Evolutionary conservation across 2,329 filamentous ascomycete genomes (phyloP).

Genomic region (Fusarium odoratissimum): DNA sequence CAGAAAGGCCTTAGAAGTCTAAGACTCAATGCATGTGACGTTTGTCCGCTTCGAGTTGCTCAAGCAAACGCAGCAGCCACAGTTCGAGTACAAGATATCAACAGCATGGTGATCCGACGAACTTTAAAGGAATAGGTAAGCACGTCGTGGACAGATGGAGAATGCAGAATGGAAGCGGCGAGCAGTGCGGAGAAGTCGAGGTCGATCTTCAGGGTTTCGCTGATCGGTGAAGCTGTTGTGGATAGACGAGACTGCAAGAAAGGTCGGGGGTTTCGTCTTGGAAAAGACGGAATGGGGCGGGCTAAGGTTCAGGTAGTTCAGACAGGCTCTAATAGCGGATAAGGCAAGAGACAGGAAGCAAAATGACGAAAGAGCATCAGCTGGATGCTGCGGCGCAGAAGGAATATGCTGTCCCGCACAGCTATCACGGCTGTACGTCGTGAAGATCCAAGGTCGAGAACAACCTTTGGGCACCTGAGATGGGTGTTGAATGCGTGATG

Average conservation of each 20-base stretch:
- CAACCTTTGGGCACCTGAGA: conserved; percentile 22
- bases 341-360: conserved; percentile 22
- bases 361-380: conserved; percentile 37
- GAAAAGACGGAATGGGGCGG: conserved; percentile 18
- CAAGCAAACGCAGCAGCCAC: conserved; percentile 24
- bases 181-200: conserved; percentile 21
- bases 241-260: conserved; percentile 17
- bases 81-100: conserved; percentile 23
- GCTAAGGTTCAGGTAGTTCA: conserved; percentile 5
- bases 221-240: conserved; percentile 38
- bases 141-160: conserved; percentile 21
- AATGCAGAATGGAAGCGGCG: conserved; percentile 17
- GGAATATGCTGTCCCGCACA: conserved; percentile 28
- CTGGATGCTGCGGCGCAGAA: conserved; percentile 30
- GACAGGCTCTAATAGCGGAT: conserved; percentile 5
- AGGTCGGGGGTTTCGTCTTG: conserved; percentile 2
- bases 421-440: conserved; percentile 39
- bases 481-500: conserved; percentile 42
- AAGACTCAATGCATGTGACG: conserved; percentile 27
- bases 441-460: conserved; percentile 37
- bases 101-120: conserved; percentile 37
- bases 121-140: conserved; percentile 20
- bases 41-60: conserved; percentile 23
- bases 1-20: neutral
- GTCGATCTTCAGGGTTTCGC: conserved; percentile 43